phyloP scores from a whole-genome alignment of 345 rosid species.

The Crucihimalaya himalaica region DNA sequence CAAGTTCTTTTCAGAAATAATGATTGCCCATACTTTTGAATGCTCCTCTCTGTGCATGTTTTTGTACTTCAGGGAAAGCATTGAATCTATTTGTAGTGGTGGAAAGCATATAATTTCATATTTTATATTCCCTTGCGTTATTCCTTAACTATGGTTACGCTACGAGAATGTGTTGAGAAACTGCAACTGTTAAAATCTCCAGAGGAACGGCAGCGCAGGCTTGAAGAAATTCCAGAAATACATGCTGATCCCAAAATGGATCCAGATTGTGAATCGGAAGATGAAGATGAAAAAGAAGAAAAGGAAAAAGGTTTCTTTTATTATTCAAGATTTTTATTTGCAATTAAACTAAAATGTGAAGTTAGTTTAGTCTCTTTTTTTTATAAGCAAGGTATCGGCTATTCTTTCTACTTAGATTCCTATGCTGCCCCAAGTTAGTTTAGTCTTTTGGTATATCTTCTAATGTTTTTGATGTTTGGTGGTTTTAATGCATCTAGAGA shows the following conservation, averaged over 20 bases:
- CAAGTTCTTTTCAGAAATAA: constrained; percentile 5
- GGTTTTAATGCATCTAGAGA: constrained; percentile 52
- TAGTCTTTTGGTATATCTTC: constrained; percentile 16
- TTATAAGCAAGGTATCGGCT: too few species aligned
- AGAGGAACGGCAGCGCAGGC: constrained; percentile 88
- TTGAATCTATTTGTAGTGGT: constrained; percentile 5
- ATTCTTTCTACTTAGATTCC: too few species aligned
- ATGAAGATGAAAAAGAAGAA: constrained; percentile 64
- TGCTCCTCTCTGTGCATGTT: constrained; percentile 19
- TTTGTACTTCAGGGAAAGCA: constrained; percentile 19
- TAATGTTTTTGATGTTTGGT: constrained; percentile 27
- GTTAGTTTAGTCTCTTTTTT: constrained; percentile 13
- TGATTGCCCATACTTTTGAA: constrained; percentile 2
- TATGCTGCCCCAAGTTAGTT: too few species aligned
- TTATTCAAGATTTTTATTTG: neutral
- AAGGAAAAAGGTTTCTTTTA: constrained; percentile 66
- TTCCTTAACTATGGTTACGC: constrained; percentile 79
- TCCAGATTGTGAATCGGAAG: constrained; percentile 91
- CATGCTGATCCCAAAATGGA: constrained; percentile 98
- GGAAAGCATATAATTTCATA: neutral
- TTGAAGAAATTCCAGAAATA: constrained; percentile 94
- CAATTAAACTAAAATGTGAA: neutral
- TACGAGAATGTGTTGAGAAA: constrained; percentile 98
- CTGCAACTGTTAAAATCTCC: constrained; percentile 91
- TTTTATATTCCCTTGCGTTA: constrained; percentile 3